Conservation (phyloP, 371 early-diverging fungal genomes). For the Sporodiniella umbellata region DNA sequence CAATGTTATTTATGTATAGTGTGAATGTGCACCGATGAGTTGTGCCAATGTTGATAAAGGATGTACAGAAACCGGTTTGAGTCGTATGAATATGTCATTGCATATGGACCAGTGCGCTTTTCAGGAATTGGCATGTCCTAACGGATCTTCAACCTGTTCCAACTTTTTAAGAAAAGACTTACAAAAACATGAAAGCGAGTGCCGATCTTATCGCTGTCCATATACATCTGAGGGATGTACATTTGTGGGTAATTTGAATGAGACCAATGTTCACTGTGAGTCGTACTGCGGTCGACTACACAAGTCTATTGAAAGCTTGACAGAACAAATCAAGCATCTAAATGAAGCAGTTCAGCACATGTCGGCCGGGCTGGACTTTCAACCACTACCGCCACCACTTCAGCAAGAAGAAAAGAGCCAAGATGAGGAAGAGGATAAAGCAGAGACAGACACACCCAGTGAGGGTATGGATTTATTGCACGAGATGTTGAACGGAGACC, state of each 20-base stretch:
- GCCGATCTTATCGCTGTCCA: constrained; percentile 39
- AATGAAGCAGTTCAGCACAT: constrained; percentile 17
- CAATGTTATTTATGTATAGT: constrained; percentile 23
- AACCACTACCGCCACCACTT: constrained; percentile 15
- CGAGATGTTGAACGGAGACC: constrained; percentile 30
- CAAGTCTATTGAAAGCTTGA: constrained; percentile 29
- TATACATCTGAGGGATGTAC: constrained; percentile 38
- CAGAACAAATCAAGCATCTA: constrained; percentile 27
- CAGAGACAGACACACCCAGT: too few species aligned
- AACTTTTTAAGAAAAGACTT: constrained; percentile 37
- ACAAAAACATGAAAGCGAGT: constrained; percentile 31
- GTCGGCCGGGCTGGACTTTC: constrained; percentile 6
- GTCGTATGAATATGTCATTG: constrained; percentile 14
- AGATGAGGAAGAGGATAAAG: constrained; percentile 22
- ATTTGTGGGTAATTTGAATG: constrained; percentile 30
- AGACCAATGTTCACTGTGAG: constrained; percentile 34
- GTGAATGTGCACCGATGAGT: constrained; percentile 19
- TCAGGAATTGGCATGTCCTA: constrained; percentile 41
- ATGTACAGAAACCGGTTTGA: constrained; percentile 25
- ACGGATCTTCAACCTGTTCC: constrained; percentile 29
- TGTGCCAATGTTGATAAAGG: constrained; percentile 44
- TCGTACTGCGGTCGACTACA: constrained; percentile 42
- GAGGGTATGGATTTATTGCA: constrained; percentile 31
- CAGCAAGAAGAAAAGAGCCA: constrained; percentile 6
- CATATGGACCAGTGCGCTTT: constrained; percentile 32